A percentile compares a stretch with the other conserved stretches of the same genome.
Evolutionary conservation across 2,329 filamentous ascomycete genomes (phyloP).

Genomic region (Diaporthe nobilis): DNA sequence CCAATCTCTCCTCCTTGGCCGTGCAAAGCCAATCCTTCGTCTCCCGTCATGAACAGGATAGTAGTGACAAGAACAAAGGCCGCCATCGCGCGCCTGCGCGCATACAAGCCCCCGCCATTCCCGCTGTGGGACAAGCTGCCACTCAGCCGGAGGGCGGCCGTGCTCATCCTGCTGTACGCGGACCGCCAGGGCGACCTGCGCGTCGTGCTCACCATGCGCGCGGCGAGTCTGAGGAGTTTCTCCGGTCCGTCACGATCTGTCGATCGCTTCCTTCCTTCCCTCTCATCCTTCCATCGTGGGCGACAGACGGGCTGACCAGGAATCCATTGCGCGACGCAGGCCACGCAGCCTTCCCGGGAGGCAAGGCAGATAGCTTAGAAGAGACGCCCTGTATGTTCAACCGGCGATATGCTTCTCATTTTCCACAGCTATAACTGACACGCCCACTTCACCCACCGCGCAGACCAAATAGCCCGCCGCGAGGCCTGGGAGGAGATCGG

Average conservation of each 20-base stretch:
- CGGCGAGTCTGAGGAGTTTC: constrained; percentile 74
- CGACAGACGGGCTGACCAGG: background rate
- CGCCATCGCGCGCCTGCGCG: constrained; percentile 71
- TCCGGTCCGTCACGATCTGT: constrained; percentile 63
- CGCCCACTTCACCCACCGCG: constrained; percentile 45
- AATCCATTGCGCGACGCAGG: constrained; percentile 53
- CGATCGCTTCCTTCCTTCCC: background rate
- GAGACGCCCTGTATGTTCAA: constrained; percentile 71
- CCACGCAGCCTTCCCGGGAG: constrained; percentile 89
- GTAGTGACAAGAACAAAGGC: constrained; percentile 60
- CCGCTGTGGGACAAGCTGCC: constrained; percentile 74
- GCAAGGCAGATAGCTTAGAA: constrained; percentile 72
- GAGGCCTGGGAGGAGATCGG: constrained; percentile 97
- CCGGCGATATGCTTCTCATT: background rate
- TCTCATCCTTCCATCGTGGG: background rate
- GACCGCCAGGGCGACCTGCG: constrained; percentile 84
- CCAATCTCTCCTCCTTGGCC: background rate
- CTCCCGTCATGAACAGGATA: constrained; percentile 42
- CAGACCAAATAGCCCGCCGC: constrained; percentile 86
- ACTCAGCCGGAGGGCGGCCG: constrained; percentile 81
- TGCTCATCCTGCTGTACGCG: constrained; percentile 89
- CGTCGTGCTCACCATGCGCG: constrained; percentile 78
- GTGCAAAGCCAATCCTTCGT: constrained; percentile 40
- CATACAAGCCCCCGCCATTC: constrained; percentile 73
- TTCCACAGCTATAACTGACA: constrained; percentile 64